These are phyloP conservation scores for Pseudophaeomoniella oleicola DNA, from an alignment of 2,329 filamentous ascomycete genomes.

Conservation along the genomic window DNA sequence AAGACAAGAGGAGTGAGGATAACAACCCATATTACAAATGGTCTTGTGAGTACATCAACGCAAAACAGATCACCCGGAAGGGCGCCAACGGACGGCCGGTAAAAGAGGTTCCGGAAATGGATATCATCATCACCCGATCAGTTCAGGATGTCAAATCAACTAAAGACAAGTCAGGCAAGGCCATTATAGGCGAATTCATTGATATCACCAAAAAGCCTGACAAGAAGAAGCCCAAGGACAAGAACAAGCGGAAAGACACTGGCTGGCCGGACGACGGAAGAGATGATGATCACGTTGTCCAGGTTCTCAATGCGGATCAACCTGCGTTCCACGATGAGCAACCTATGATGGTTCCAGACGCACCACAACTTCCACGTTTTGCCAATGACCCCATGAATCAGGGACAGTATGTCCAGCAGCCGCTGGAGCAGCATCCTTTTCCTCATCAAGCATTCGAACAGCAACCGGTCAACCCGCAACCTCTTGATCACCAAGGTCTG, in stretches of 20 bases:
- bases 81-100: background rate
- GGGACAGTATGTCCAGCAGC: background rate
- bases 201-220: background rate
- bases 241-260: background rate
- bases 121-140: constrained; percentile 1
- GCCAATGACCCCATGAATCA: background rate
- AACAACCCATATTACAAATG: constrained; percentile 13
- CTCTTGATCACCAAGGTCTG: too few relatives aligned
- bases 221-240: background rate
- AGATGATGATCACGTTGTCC: too few relatives aligned
- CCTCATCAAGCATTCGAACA: too few relatives aligned
- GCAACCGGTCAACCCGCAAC: too few relatives aligned
- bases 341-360: background rate
- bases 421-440: background rate
- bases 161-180: background rate
- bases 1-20: constrained; percentile 11
- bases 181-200: background rate
- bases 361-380: background rate
- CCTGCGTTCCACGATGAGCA: background rate
- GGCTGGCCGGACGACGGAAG: background rate
- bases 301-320: background rate
- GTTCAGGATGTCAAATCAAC: background rate
- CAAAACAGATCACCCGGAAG: background rate
- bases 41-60: constrained; percentile 2
- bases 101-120: background rate